A percentile compares a stretch with the other conserved stretches of the same genome.
phyloP scores from a whole-genome alignment of 805 yeast species.

The Yueomyces sp. region DNA sequence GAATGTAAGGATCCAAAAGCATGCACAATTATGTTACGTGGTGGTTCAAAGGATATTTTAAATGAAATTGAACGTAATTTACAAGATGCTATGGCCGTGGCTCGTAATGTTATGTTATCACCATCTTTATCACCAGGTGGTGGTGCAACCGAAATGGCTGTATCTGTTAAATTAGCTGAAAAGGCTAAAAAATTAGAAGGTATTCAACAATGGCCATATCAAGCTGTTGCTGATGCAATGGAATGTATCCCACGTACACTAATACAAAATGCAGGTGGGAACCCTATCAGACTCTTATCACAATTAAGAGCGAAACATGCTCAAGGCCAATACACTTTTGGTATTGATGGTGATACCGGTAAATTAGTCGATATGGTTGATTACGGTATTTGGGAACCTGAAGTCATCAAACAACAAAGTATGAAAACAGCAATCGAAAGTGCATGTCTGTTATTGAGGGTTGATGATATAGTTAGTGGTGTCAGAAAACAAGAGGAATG shows the following conservation, averaged over 20 bases:
- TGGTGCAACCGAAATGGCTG: slow-evolving; percentile 99
- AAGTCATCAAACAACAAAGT: slow-evolving; percentile 91
- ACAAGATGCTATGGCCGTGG: slow-evolving; percentile 97
- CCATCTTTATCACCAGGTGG: slow-evolving; percentile 97
- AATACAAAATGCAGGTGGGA: slow-evolving; percentile 96
- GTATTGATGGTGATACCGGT: slow-evolving; percentile 92
- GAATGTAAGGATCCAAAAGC: slow-evolving; percentile 81
- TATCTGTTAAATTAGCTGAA: slow-evolving; percentile 75
- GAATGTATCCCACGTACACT: slow-evolving; percentile 97
- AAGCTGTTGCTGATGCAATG: slow-evolving; percentile 96
- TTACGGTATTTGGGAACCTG: slow-evolving; percentile 99
- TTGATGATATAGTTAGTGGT: slow-evolving; percentile 96
- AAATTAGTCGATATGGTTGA: slow-evolving; percentile 89
- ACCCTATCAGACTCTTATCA: slow-evolving; percentile 79
- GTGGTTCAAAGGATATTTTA: slow-evolving; percentile 92
- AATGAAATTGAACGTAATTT: slow-evolving; percentile 94
- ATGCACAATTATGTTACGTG: slow-evolving; percentile 84
- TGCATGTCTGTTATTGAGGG: slow-evolving; percentile 87
- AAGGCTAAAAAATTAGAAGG: slow-evolving; percentile 89
- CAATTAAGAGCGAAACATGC: slow-evolving; percentile 95
- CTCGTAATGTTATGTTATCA: slow-evolving; percentile 87
- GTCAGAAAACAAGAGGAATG: slow-evolving; percentile 46
- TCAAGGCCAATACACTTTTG: slow-evolving; percentile 70
- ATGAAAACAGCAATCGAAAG: slow-evolving; percentile 97
- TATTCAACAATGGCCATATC: slow-evolving; percentile 96